Conservation (phyloP, 1,284 basidiomycete genomes). For the Moniliella sp. region DNA sequence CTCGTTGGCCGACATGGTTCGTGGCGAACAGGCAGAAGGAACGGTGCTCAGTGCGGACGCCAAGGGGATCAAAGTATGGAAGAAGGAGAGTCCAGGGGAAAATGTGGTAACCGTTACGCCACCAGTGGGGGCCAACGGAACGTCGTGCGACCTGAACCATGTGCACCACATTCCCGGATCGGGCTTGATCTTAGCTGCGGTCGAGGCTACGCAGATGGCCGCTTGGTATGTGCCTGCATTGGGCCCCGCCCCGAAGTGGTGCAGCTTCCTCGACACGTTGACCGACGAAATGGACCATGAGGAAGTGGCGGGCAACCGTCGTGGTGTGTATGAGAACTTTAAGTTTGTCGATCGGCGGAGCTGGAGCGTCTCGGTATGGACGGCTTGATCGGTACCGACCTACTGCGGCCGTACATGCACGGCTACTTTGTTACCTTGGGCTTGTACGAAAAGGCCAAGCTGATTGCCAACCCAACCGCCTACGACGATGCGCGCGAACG, state of each 20-base stretch:
- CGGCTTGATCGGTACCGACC: slow-evolving; percentile 75
- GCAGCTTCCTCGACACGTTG: slow-evolving; percentile 85
- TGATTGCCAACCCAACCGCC: slow-evolving; percentile 84
- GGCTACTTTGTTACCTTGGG: slow-evolving; percentile 91
- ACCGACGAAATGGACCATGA: slow-evolving; percentile 61
- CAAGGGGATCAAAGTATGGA: slow-evolving; percentile 37
- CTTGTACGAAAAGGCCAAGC: slow-evolving; percentile 78
- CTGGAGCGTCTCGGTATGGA: slow-evolving; percentile 53
- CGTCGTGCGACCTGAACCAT: slow-evolving; percentile 41
- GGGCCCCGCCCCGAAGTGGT: slow-evolving; percentile 88
- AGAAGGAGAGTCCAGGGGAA: slow-evolving; percentile 52
- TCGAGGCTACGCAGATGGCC: slow-evolving; percentile 28
- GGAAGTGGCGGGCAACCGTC: slow-evolving; percentile 41
- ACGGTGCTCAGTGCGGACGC: slow-evolving; percentile 25
- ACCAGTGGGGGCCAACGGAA: slow-evolving; percentile 60
- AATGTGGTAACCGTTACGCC: slow-evolving; percentile 88
- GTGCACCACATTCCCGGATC: slow-evolving; percentile 28
- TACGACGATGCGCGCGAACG: slow-evolving; percentile 82
- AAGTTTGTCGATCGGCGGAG: slow-evolving; percentile 80
- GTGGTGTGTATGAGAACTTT: slow-evolving; percentile 67
- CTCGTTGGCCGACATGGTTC: slow-evolving; percentile 42
- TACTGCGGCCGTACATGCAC: slow-evolving; percentile 98
- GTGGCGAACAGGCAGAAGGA: slow-evolving; percentile 36
- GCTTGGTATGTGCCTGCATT: slow-evolving; percentile 66
- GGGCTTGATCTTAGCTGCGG: slow-evolving; percentile 25